Evolutionary conservation across 805 yeast species (phyloP), one percentile per base, ranked within the genome.

Genomic region (Kluyveromyces siamensis): DNA sequence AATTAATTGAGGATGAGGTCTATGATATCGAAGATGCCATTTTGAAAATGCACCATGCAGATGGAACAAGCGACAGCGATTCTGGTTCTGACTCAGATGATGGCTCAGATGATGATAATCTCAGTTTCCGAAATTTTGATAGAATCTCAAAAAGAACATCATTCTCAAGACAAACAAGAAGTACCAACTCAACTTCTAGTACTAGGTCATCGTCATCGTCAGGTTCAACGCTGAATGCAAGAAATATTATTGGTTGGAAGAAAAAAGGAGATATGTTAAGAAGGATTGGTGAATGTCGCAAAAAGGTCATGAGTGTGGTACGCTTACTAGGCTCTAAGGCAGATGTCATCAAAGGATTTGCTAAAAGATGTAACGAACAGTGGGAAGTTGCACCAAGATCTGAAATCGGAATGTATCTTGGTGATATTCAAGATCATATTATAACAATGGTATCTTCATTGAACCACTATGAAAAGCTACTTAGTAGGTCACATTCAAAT

Each of bases 381-480:
- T 84, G 86, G 87, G 85, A 80, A 51, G 80, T 77, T 40, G 84
- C 87, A 0, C 88, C 91, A 46, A 75, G 83, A 53, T 79, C 83
- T 11, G 98, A 91, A 60, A 91, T 93, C 58, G 95, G 93, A 3
- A 82, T 93, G 83, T 93, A 91, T 65, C 69, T 93, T 50, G 96
- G 97, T 16, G 99, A 93, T 71, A 93, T 93, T 57, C 99, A 93
- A 68, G 99, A 93, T 69, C 99, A 93, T 69, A 83, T 93, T 36
- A 87, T 93, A 21, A 93, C 99, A 1, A 93, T 93, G 99, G 95
- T 90, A 1, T 96, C 93, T 60, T 81, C 95, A 4, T 73, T 93
- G 53, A 90, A 89, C 61, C 99, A 93, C 66, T 91, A 87, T 67
- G 99, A 93, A 61, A 93, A 93, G 68, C 72, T 93, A 41, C 74